Conservation (phyloP, 192 early-diverging fungal genomes). For the Linnemannia zychae region DNA sequence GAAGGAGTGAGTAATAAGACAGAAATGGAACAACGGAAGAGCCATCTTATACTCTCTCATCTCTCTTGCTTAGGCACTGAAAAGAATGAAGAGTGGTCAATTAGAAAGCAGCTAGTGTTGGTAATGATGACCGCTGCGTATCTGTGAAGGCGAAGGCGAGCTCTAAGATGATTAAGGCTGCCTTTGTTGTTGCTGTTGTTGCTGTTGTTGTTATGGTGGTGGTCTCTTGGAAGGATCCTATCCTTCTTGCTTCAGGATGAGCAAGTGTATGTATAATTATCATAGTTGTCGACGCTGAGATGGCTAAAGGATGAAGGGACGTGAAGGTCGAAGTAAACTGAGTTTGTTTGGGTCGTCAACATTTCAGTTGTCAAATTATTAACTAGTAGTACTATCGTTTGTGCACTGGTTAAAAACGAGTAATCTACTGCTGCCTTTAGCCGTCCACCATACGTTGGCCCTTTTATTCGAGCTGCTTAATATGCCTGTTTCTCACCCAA, state of each 20-base stretch:
- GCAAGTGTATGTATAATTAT: not conserved
- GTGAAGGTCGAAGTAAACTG: not conserved
- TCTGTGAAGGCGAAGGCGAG: not conserved
- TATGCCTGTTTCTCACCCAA: no score
- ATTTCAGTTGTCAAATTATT: no score
- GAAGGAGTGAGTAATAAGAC: not conserved
- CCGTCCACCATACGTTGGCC: no score
- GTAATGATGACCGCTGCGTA: not conserved
- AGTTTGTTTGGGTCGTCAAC: no score
- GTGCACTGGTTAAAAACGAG: no score
- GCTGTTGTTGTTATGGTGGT: no score
- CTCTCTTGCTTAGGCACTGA: not conserved
- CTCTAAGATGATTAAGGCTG: not conserved
- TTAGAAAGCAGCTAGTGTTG: not conserved
- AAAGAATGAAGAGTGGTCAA: not conserved
- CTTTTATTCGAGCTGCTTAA: no score
- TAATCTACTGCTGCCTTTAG: no score
- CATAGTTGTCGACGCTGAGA: not conserved
- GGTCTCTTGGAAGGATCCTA: not conserved
- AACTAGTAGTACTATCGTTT: no score
- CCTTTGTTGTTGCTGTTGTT: not conserved
- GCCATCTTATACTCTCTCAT: no score
- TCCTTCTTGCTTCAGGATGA: not conserved
- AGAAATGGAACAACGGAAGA: not conserved
- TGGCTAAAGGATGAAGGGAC: not conserved